Conservation (phyloP, 2,329 filamentous ascomycete species). For the Rugonectria rugulosa region DNA sequence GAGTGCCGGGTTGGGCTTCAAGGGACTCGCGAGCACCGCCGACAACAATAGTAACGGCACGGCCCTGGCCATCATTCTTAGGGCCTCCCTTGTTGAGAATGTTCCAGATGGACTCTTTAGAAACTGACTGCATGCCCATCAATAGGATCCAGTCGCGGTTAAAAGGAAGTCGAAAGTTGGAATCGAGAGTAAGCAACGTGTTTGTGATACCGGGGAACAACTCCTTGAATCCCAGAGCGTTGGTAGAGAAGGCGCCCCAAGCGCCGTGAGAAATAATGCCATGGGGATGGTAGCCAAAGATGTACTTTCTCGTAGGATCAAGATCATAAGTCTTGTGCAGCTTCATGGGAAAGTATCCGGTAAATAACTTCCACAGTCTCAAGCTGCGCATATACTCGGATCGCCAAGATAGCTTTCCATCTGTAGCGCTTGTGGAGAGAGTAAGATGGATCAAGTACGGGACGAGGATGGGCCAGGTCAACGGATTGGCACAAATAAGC, state of each 20-base stretch:
- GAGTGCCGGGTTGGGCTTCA: slow-evolving; percentile 79
- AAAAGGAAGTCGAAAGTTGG: slow-evolving; percentile 91
- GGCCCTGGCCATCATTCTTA: slow-evolving; percentile 85
- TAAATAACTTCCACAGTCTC: slow-evolving; percentile 86
- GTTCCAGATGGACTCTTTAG: slow-evolving; percentile 90
- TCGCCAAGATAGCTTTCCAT: slow-evolving; percentile 77
- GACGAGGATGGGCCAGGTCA: slow-evolving; percentile 83
- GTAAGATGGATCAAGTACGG: slow-evolving; percentile 86
- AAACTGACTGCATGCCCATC: slow-evolving; percentile 88
- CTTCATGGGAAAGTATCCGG: slow-evolving; percentile 88
- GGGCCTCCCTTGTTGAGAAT: slow-evolving; percentile 79
- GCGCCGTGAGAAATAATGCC: slow-evolving; percentile 98
- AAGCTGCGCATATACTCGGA: slow-evolving; percentile 77
- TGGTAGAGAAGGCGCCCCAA: slow-evolving; percentile 89
- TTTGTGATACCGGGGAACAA: slow-evolving; percentile 97
- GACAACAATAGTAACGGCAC: slow-evolving; percentile 95
- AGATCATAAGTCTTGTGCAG: slow-evolving; percentile 86
- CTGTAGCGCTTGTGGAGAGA: slow-evolving; percentile 78
- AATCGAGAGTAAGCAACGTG: slow-evolving; percentile 90
- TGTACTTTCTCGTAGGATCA: slow-evolving; percentile 85
- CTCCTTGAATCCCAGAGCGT: slow-evolving; percentile 84
- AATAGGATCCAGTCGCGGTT: slow-evolving; percentile 94
- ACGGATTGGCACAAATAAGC: slow-evolving; percentile 86
- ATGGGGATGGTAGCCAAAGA: slow-evolving; percentile 97
- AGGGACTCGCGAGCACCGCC: slow-evolving; percentile 93